Base-by-base conservation (phyloP, 805 yeast genomes). In the Schizosaccharomyces octosporus region DNA sequence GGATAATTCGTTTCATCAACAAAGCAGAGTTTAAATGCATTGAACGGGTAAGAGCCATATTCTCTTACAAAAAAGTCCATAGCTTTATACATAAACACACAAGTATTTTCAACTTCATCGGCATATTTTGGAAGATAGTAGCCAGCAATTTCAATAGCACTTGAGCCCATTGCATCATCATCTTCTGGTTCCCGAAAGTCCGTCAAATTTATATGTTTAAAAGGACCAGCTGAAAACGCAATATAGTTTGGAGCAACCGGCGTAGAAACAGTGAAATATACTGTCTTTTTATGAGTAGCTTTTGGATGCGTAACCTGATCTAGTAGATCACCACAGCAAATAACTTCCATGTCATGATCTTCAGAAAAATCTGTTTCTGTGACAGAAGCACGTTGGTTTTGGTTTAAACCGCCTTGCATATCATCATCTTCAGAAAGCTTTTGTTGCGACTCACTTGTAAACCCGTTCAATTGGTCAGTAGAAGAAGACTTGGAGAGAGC, bases 201-300 rank as follows among this genome's bases (percentile, higher is more conserved):
- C 6, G 81, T 70, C 39, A 87, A 66, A 0, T 81, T 79, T 1
- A 81, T 73, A 61, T 79, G 79, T 54, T 82, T 82, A 69, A 90
- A 93, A 1, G 95, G 83, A 0, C 97, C 98, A 3, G 88, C 79
- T 0, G 95, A 89, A 83, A 95, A 93, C 0, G 97, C 97, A 24
- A 93, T 76, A 70, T 90, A 97, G 66, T 89, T 97, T 0, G 98
- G 87, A 45, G 95, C 83, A 0, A 87, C 84, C 0, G 97, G 95
- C 62, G 83, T 85, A 68, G 82, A 83, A 7, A 86, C 73, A 17
- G 83, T 81, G 75, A 82, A 90, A 24, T 81, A 76, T 60, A 80
- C 87, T 1, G 83, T 76, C 66, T 88, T 90, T 68, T 87, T 87
- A 3, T 84, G 76, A 43, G 79, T 69, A 69, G 88, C 95, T 4